A percentile compares a stretch with the other conserved stretches of the same genome.
phyloP scores from a whole-genome alignment of 768 basidiomycete species.

The Termitomyces sp. region DNA sequence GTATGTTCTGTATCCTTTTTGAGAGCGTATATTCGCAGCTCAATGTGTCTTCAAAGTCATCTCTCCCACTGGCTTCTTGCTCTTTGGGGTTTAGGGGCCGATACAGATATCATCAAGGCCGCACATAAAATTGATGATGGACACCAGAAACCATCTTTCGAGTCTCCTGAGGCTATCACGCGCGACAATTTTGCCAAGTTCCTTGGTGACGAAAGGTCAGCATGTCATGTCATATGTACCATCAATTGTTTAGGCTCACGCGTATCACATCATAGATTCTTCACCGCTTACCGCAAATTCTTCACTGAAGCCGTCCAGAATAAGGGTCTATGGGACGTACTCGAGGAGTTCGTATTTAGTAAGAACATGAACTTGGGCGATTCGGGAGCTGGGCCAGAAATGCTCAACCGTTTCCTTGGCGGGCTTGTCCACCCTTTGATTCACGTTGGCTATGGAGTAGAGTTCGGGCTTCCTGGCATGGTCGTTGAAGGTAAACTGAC shows the following conservation, averaged over 20 bases:
- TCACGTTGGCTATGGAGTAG: slow-evolving; percentile 54
- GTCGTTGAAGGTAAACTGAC: slow-evolving; percentile 45
- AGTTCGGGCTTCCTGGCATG: slow-evolving; percentile 51
- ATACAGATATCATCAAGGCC: slow-evolving; percentile 30
- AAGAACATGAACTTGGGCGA: slow-evolving; percentile 40
- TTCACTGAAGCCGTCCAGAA: slow-evolving; percentile 41
- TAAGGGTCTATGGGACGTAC: slow-evolving; percentile 37
- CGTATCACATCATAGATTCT: slow-evolving; percentile 42
- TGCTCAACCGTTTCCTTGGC: slow-evolving; percentile 47
- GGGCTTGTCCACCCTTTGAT: slow-evolving; percentile 62
- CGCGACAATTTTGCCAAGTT: slow-evolving; percentile 48
- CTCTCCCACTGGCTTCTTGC: slow-evolving; percentile 55
- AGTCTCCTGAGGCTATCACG: slow-evolving; percentile 44
- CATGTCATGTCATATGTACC: not conserved
- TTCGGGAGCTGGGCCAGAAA: slow-evolving; percentile 36
- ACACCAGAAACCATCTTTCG: slow-evolving; percentile 33
- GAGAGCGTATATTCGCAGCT: slow-evolving; percentile 26
- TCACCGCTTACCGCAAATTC: slow-evolving; percentile 54
- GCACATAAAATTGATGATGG: slow-evolving; percentile 34
- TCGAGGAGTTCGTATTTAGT: slow-evolving; percentile 68
- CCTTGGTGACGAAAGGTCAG: slow-evolving; percentile 55
- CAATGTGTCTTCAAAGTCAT: slow-evolving; percentile 31
- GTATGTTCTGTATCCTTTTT: slow-evolving; percentile 19
- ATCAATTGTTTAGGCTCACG: not conserved
- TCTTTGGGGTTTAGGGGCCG: slow-evolving; percentile 58